Percentiles rank a stretch among this genome's conserved stretches.
phyloP scores from a whole-genome alignment of 2,329 filamentous ascomycete species.

The Pseudogymnoascus sp. region DNA sequence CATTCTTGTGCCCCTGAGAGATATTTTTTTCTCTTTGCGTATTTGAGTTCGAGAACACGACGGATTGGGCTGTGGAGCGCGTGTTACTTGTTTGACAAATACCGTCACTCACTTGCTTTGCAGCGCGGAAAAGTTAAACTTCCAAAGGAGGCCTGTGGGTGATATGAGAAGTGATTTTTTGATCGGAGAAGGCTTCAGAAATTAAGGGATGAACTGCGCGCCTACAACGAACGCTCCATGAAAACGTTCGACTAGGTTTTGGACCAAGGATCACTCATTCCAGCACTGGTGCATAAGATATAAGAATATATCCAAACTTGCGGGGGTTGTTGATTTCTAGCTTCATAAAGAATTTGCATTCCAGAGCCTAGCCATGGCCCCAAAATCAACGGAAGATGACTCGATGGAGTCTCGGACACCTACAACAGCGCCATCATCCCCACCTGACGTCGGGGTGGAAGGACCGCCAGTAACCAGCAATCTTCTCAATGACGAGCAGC shows the following conservation, averaged over 20 bases:
- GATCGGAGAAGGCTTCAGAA: not conserved
- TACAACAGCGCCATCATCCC: constrained; percentile 8
- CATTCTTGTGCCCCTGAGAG: not conserved
- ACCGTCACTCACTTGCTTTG: not conserved
- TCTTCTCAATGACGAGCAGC: constrained; percentile 19
- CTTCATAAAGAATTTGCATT: not conserved
- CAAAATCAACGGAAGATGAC: not conserved
- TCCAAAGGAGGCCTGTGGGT: not conserved
- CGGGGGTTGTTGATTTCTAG: not conserved
- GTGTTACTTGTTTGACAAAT: not conserved
- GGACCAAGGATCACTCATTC: not conserved
- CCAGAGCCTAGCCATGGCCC: not conserved
- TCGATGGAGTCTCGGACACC: constrained; percentile 7
- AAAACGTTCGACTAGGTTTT: not conserved
- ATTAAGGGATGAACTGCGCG: not conserved
- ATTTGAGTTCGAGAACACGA: not conserved
- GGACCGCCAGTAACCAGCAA: constrained; percentile 2
- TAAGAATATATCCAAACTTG: not conserved
- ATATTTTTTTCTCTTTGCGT: not conserved
- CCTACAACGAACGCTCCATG: not conserved
- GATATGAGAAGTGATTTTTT: not conserved
- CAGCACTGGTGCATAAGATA: not conserved
- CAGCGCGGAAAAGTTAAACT: not conserved
- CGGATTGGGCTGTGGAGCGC: not conserved
- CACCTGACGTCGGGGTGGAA: not conserved